Percentiles rank a stretch among this genome's conserved stretches.
phyloP scores from a whole-genome alignment of 2,329 filamentous ascomycete genomes.

The Fonsecaea pugnacius region DNA sequence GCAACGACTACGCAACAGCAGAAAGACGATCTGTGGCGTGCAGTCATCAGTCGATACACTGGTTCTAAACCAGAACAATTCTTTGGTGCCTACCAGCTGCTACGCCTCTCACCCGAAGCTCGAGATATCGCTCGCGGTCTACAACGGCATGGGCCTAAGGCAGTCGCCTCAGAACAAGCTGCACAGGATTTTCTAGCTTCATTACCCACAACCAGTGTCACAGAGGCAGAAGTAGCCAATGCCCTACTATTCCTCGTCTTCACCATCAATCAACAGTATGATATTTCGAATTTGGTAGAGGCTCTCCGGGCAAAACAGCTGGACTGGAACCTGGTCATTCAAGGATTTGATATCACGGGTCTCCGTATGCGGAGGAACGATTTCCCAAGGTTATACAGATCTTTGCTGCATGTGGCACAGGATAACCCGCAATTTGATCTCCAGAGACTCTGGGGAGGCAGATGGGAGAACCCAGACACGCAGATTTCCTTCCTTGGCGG shows the following conservation, averaged over 20 bases:
- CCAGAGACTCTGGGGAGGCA: slow-evolving; percentile 84
- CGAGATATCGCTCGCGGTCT: slow-evolving; percentile 64
- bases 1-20: slow-evolving; percentile 24
- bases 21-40: slow-evolving; percentile 29
- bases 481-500: slow-evolving; percentile 93
- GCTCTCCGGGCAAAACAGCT: slow-evolving; percentile 62
- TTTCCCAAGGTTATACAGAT: slow-evolving; percentile 79
- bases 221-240: slow-evolving; percentile 79
- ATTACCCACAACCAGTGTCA: slow-evolving; percentile 67
- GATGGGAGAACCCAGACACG: slow-evolving; percentile 83
- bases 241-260: slow-evolving; percentile 74
- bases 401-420: slow-evolving; percentile 72
- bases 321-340: slow-evolving; percentile 72
- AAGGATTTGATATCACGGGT: slow-evolving; percentile 78
- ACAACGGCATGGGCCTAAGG: slow-evolving; percentile 73
- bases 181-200: slow-evolving; percentile 63
- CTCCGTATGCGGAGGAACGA: slow-evolving; percentile 77
- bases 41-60: slow-evolving; percentile 28
- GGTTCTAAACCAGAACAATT: slow-evolving; percentile 45
- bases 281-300: slow-evolving; percentile 68
- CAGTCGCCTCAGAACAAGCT: slow-evolving; percentile 75
- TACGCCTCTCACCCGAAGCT: slow-evolving; percentile 48
- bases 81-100: slow-evolving; percentile 51
- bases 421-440: slow-evolving; percentile 73
- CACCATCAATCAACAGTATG: slow-evolving; percentile 67